These are phyloP conservation scores for Penicillium sp. DNA, from an alignment of 2,329 filamentous ascomycete species.

Conservation along the genomic window DNA sequence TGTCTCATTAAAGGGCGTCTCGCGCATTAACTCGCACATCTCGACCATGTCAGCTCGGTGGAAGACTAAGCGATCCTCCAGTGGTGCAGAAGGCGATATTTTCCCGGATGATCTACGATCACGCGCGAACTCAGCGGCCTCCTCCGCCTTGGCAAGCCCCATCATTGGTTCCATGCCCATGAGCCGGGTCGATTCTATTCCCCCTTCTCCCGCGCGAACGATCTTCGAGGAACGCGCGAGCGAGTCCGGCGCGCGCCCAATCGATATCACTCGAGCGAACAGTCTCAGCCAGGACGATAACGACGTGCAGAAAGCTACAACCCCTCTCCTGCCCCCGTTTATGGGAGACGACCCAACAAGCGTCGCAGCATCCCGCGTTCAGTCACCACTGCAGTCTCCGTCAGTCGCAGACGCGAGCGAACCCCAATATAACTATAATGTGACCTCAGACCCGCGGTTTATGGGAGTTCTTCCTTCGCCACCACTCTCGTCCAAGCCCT, in stretches of 20 bases:
- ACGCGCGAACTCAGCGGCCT: constrained; percentile 42
- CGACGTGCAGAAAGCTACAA: constrained; percentile 67
- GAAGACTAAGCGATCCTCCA: constrained; percentile 40
- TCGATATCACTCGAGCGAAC: constrained; percentile 56
- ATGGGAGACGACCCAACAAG: constrained; percentile 59
- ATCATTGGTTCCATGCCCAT: constrained; percentile 34
- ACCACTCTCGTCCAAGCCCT: constrained; percentile 73
- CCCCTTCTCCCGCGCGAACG: constrained; percentile 63
- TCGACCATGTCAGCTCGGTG: constrained; percentile 65
- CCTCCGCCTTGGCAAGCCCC: constrained; percentile 40
- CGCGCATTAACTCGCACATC: constrained; percentile 66
- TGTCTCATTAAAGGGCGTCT: constrained; percentile 49
- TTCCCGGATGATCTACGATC: constrained; percentile 37
- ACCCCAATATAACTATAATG: constrained; percentile 43
- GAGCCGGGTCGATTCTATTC: constrained; percentile 52
- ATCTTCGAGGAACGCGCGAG: constrained; percentile 56
- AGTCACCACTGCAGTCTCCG: constrained; percentile 84
- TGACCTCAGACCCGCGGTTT: constrained; percentile 51
- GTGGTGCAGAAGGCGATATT: constrained; percentile 28
- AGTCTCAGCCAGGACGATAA: constrained; percentile 49
- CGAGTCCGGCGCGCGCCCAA: constrained; percentile 50
- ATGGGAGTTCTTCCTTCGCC: constrained; percentile 60
- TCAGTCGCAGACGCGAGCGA: constrained; percentile 63
- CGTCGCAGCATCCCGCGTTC: constrained; percentile 55
- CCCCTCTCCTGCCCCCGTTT: constrained; percentile 79